Percentiles rank a stretch among this genome's conserved stretches.
Evolutionary conservation across 2,329 filamentous ascomycete genomes (phyloP).

Genomic region (Teratosphaeria pseudoeucalypti): DNA sequence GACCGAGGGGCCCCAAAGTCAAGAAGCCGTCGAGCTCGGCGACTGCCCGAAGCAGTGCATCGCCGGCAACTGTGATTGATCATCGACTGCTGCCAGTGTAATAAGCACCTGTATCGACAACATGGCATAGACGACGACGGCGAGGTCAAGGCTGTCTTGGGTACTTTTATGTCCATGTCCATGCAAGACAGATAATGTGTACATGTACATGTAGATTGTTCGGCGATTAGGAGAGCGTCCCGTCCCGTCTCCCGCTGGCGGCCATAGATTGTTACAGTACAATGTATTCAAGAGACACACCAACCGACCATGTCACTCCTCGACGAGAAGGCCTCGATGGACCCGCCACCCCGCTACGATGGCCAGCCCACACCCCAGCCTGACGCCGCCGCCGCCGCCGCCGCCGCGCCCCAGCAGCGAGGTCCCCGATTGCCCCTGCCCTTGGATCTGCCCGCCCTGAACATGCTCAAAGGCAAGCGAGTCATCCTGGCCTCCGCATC

Average conservation of each 20-base stretch:
- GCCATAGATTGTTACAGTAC: too few relatives aligned
- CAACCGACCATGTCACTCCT: constrained; percentile 4
- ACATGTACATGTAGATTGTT: background rate
- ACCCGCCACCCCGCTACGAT: constrained; percentile 37
- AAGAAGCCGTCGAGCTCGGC: background rate
- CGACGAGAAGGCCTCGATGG: constrained; percentile 27
- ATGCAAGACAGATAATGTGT: too few relatives aligned
- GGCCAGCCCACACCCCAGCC: constrained; percentile 13
- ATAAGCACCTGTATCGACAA: background rate
- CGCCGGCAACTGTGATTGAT: background rate
- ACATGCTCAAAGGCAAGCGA: constrained; percentile 63
- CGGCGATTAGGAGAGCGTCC: background rate
- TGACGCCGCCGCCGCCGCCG: background rate
- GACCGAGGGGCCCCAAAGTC: background rate
- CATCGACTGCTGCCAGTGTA: background rate
- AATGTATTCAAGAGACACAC: background rate
- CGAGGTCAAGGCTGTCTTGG: background rate
- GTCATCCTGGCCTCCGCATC: constrained; percentile 87
- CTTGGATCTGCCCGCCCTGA: constrained; percentile 70
- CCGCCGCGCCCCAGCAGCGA: constrained; percentile 2
- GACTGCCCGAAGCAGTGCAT: background rate
- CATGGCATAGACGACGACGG: background rate
- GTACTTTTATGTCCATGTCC: background rate
- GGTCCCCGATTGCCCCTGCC: constrained; percentile 48
- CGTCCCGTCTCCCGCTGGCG: too few relatives aligned